These are phyloP conservation scores for Suillus subluteus DNA, from an alignment of 768 basidiomycete genomes.

Conservation along the genomic window DNA sequence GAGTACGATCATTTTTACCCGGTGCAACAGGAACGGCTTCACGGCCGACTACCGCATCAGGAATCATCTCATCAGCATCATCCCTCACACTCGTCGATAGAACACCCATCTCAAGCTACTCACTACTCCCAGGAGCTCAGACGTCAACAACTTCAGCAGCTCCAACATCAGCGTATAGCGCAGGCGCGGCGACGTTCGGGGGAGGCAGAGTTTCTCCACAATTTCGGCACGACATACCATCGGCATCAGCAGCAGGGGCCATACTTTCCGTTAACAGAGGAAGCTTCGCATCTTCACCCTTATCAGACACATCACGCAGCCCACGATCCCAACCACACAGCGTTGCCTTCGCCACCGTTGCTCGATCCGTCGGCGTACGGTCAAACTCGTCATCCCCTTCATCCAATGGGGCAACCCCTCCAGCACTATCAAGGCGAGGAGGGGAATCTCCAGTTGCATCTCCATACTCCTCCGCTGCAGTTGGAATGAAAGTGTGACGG, in stretches of 20 bases:
- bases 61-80: constrained; percentile 50
- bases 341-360: constrained; percentile 35
- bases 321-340: constrained; percentile 33
- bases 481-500: constrained; percentile 51
- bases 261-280: constrained; percentile 32
- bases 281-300: constrained; percentile 34
- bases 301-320: constrained; percentile 40
- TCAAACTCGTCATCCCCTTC: constrained; percentile 37
- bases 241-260: constrained; percentile 32
- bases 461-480: constrained; percentile 47
- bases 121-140: constrained; percentile 54
- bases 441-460: constrained; percentile 45
- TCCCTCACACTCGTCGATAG: constrained; percentile 57
- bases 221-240: constrained; percentile 37
- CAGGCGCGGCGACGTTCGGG: constrained; percentile 37
- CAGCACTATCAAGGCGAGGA: constrained; percentile 40
- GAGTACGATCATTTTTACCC: constrained; percentile 51
- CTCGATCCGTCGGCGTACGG: constrained; percentile 35
- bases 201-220: constrained; percentile 43
- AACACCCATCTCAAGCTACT: constrained; percentile 32
- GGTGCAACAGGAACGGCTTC: constrained; percentile 36
- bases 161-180: constrained; percentile 40
- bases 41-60: constrained; percentile 49
- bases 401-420: constrained; percentile 37
- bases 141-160: constrained; percentile 45